Evolutionary conservation across 805 yeast genomes (phyloP).

Genomic region (Grigorovia transvaalensis): DNA sequence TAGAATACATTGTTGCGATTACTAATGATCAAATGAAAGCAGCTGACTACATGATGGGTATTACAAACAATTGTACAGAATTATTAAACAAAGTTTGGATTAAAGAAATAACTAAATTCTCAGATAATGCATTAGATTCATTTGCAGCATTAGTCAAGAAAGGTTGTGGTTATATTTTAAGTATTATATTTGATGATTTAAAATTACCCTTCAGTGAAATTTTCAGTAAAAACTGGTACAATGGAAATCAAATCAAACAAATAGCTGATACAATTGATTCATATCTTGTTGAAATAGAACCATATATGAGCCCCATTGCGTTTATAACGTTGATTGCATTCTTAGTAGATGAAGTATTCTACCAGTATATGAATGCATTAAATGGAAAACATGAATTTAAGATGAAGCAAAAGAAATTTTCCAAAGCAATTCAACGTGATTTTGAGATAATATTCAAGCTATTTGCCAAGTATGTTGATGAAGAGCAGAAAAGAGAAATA

Average conservation of each 20-base stretch:
- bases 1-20: conserved; percentile 71
- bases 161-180: conserved; percentile 44
- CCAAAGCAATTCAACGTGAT: conserved; percentile 50
- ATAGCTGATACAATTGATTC: conserved; percentile 67
- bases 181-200: conserved; percentile 64
- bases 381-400: conserved; percentile 34
- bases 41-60: conserved; percentile 59
- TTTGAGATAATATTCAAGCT: conserved; percentile 44
- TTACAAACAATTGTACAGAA: conserved; percentile 53
- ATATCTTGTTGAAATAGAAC: conserved; percentile 55
- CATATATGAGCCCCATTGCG: conserved; percentile 41
- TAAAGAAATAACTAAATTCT: conserved; percentile 44
- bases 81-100: conserved; percentile 47
- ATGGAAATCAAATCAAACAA: conserved; percentile 46
- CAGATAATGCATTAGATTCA: conserved; percentile 64
- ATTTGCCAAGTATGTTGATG: conserved; percentile 37
- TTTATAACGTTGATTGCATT: conserved; percentile 46
- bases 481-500: conserved; percentile 27
- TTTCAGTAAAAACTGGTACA: conserved; percentile 64
- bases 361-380: conserved; percentile 41
- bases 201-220: conserved; percentile 48
- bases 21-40: conserved; percentile 77
- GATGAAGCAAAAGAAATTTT: conserved; percentile 33
- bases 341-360: conserved; percentile 40
- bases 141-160: conserved; percentile 64